Percentiles rank a stretch among this genome's conserved stretches.
phyloP scores from a whole-genome alignment of 2,329 filamentous ascomycete genomes.

The Pseudogymnoascus sp. region DNA sequence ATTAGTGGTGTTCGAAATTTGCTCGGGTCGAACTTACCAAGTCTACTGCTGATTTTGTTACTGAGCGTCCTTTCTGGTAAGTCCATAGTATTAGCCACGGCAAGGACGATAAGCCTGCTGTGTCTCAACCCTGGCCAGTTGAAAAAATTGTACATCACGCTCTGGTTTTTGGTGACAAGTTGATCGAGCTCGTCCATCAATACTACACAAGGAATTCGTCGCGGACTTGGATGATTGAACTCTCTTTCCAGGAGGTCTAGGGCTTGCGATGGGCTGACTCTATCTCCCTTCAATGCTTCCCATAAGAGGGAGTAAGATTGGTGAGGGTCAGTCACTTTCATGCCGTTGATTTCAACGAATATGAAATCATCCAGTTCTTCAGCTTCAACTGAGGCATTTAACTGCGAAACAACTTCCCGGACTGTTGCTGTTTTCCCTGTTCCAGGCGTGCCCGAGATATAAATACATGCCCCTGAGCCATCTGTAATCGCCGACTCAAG shows the following conservation, averaged over 20 bases:
- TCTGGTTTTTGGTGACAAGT: slow-evolving; percentile 93
- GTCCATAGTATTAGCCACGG: slow-evolving; percentile 98
- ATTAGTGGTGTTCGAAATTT: slow-evolving; percentile 11
- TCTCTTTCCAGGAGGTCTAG: slow-evolving; percentile 85
- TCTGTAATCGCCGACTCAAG: slow-evolving; percentile 90
- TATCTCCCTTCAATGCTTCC: slow-evolving; percentile 90
- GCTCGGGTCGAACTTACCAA: slow-evolving; percentile 37
- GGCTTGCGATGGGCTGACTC: slow-evolving; percentile 85
- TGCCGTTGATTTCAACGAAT: slow-evolving; percentile 98
- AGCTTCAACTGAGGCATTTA: slow-evolving; percentile 76
- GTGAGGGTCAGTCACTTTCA: slow-evolving; percentile 98
- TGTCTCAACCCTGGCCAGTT: slow-evolving; percentile 94
- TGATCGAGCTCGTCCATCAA: slow-evolving; percentile 98
- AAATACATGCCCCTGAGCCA: slow-evolving; percentile 90
- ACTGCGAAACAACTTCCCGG: slow-evolving; percentile 80
- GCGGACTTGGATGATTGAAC: slow-evolving; percentile 82
- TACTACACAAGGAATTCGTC: slow-evolving; percentile 89
- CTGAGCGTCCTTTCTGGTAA: slow-evolving; percentile 89
- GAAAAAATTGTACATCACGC: slow-evolving; percentile 99
- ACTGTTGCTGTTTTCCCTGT: slow-evolving; percentile 98
- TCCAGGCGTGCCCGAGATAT: slow-evolving; percentile 96
- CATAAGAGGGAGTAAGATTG: slow-evolving; percentile 92
- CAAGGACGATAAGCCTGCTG: slow-evolving; percentile 87
- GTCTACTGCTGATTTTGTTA: slow-evolving; percentile 94
- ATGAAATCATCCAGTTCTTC: slow-evolving; percentile 98